Evolutionary conservation across 2,329 filamentous ascomycete species (phyloP), one percentile per base, ranked within the genome.

Genomic region (Amauroascus verrucosus): DNA sequence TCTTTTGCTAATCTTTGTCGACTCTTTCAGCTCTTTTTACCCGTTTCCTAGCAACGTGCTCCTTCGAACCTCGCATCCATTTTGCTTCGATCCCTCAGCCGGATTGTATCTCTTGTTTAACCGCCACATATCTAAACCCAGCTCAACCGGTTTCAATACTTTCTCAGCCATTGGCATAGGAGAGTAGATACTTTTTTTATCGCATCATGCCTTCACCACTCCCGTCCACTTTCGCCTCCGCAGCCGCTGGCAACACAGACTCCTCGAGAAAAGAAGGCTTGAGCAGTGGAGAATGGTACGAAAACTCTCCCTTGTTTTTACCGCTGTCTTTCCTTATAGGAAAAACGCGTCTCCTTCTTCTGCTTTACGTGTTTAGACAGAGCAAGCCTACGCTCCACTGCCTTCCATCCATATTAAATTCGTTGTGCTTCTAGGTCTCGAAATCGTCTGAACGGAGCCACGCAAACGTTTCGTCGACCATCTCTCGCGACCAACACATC

Each of bases 211-310:
- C 84, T 74, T 81, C 83, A 68, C 83, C 85, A 74, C 79, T 88
- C 70, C 83, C 85, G 64, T 88, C 86, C 63, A 89, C 84, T 77
- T 90, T 90, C 73, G 86, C 86, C 68, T 88, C 86, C 67, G 86
- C 86, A 64, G 86, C 86, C 62, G 85, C 86, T 68, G 85, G 85
- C 70, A 85, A 87, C 70, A 83, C 78, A 63, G 67, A 82, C 68
- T 72, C 80, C 77, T 68, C 80, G 79, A 72, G 80, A 76, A 67
- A 72, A 69, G 69, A 81, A 78, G 72, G 75, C 68, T 64, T 80
- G 68, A 73, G 73, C 60, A 79, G 79, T 69, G 83, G 81, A 73
- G 85, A 88, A 71, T 88, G 85, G 85, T 88, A 78, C 6, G 20
- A 22, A n/a, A 11, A 22, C 8, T 24, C 8, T 18, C 8, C 20